Percentiles rank a stretch among this genome's conserved stretches.
Conservation (phyloP, 306 rosid genomes). For the Ormosia semicastrata region DNA sequence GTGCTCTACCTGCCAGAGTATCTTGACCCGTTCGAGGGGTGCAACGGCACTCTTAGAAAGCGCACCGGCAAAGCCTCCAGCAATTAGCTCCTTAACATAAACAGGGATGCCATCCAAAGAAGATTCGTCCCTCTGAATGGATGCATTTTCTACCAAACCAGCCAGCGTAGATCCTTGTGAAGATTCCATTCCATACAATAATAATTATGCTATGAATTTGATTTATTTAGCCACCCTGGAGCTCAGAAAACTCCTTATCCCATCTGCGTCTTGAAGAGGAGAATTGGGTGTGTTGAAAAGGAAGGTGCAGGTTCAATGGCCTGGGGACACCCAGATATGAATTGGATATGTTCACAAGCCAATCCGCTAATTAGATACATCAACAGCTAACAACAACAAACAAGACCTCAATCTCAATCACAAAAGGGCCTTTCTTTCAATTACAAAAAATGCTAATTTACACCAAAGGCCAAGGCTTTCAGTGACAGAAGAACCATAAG, state of each 20-base stretch:
- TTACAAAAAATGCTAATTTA: not conserved
- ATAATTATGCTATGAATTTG: not conserved
- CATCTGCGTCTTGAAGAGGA: slow-evolving; percentile 56
- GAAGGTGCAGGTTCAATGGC: slow-evolving; percentile 39
- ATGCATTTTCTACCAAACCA: slow-evolving; percentile 74
- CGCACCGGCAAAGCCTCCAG: slow-evolving; percentile 95
- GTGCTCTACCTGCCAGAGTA: slow-evolving; percentile 79
- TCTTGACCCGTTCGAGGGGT: slow-evolving; percentile 91
- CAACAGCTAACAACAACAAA: slow-evolving; percentile 43
- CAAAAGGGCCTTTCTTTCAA: too few species aligned
- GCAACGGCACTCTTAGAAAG: slow-evolving; percentile 85
- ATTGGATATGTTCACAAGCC: slow-evolving; percentile 67
- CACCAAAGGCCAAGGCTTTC: not conserved
- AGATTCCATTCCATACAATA: slow-evolving; percentile 54
- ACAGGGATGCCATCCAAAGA: slow-evolving; percentile 61
- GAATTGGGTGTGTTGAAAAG: not conserved
- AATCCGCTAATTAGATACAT: slow-evolving; percentile 59
- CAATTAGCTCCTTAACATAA: slow-evolving; percentile 79
- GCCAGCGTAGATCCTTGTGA: slow-evolving; percentile 72
- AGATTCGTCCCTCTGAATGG: slow-evolving; percentile 49
- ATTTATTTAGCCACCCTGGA: slow-evolving; percentile 60
- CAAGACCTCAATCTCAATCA: slow-evolving; percentile 1
- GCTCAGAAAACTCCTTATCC: slow-evolving; percentile 69
- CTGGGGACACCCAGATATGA: slow-evolving; percentile 54
- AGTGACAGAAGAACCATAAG: not conserved